Evolutionary conservation across 108 stramenopile genomes (phyloP).

Genomic region (Schizochytrium sp.): DNA sequence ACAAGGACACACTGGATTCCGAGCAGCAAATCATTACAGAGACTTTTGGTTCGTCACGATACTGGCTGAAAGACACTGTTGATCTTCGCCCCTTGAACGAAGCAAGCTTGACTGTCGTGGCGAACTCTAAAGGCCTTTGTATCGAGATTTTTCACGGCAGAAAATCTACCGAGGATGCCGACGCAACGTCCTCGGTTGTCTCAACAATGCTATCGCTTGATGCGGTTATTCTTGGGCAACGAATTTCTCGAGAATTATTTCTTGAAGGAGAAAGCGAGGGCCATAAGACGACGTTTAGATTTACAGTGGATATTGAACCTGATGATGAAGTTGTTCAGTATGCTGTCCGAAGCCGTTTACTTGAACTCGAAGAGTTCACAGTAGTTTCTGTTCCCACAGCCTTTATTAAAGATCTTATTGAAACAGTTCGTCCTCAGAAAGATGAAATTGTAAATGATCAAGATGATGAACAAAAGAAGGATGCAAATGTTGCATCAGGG

Average conservation of each 20-base stretch:
- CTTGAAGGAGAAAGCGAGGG: neutral
- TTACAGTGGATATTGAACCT: neutral
- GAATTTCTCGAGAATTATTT: neutral
- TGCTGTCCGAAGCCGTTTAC: neutral
- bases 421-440: neutral
- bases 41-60: neutral
- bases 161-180: neutral
- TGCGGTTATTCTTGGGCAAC: neutral
- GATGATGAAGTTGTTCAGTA: neutral
- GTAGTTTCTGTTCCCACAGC: neutral
- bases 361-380: neutral
- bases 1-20: neutral
- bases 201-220: no score
- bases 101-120: neutral
- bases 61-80: neutral
- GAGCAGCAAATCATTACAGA: neutral
- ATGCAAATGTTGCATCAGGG: neutral
- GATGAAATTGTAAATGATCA: neutral
- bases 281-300: no score
- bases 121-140: neutral
- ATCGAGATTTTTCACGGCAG: slow-evolving; percentile 14
- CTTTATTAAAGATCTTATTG: neutral
- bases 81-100: neutral
- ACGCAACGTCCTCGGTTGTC: neutral
- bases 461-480: neutral